phyloP scores from a whole-genome alignment of 2,329 filamentous ascomycete genomes.

The Ambrosiella cleistominuta region DNA sequence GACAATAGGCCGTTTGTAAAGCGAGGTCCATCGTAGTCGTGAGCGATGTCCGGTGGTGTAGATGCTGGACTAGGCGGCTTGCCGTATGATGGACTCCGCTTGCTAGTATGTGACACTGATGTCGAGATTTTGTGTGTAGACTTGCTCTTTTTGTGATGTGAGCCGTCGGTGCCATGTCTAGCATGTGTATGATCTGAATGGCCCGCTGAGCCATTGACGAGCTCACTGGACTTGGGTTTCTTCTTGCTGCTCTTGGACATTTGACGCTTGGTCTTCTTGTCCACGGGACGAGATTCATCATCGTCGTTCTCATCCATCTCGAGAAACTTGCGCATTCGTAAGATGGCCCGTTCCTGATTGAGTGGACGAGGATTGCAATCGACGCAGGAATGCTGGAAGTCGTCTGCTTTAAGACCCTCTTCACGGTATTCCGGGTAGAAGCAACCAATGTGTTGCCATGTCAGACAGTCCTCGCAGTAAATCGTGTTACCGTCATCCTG shows the following conservation, averaged over 20 bases:
- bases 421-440: constrained; percentile 66
- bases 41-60: constrained; percentile 46
- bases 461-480: constrained; percentile 86
- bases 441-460: constrained; percentile 96
- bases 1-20: constrained; percentile 63
- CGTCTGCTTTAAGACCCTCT: constrained; percentile 46
- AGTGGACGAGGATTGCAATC: constrained; percentile 69
- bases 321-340: constrained; percentile 28
- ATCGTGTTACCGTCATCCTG: constrained; percentile 98
- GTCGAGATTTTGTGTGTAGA: constrained; percentile 58
- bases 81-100: constrained; percentile 46
- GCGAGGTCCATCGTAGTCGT: constrained; percentile 40
- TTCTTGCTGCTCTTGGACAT: constrained; percentile 75
- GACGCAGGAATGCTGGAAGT: constrained; percentile 68
- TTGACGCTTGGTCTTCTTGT: constrained; percentile 54
- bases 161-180: neutral
- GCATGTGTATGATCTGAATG: neutral
- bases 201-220: constrained; percentile 23
- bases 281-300: constrained; percentile 8
- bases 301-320: constrained; percentile 37
- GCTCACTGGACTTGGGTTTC: constrained; percentile 55
- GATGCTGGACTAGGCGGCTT: constrained; percentile 61
- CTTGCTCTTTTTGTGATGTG: constrained; percentile 57
- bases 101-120: constrained; percentile 47
- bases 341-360: constrained; percentile 56